Percentiles rank a stretch among this genome's conserved stretches.
Evolutionary conservation across 371 early-diverging fungal genomes (phyloP).

Genomic region (Rhizopus arrhizus): DNA sequence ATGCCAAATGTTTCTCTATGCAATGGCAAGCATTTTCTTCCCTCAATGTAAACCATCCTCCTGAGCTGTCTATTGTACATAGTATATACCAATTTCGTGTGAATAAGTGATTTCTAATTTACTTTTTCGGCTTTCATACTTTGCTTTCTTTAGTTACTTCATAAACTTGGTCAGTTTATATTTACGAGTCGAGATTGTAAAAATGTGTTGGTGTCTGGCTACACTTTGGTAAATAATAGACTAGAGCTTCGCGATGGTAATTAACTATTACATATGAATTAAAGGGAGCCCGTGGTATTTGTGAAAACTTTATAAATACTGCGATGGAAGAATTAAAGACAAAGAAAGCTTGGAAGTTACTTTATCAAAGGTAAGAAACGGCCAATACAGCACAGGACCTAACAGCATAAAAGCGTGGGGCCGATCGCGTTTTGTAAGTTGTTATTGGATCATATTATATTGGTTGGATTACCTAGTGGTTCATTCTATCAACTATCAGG

Average conservation of each 20-base stretch:
- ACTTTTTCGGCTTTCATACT: background rate
- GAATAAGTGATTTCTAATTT: background rate
- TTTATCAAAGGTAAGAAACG: constrained; percentile 10
- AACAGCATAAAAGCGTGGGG: constrained; percentile 1
- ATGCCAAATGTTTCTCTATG: background rate
- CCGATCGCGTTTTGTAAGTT: constrained; percentile 3
- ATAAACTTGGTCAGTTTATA: background rate
- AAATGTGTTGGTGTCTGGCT: constrained; percentile 2
- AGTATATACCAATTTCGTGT: background rate
- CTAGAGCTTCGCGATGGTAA: background rate
- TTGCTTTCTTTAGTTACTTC: background rate
- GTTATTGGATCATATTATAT: constrained; percentile 14
- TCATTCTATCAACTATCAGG: constrained; percentile 24
- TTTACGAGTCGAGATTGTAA: background rate
- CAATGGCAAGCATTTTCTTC: background rate
- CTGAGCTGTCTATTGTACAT: constrained; percentile 1
- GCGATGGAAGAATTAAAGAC: constrained; percentile 1
- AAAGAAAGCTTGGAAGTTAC: constrained; percentile 5
- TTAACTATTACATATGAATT: background rate
- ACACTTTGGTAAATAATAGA: background rate
- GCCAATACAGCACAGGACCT: no score
- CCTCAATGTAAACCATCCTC: background rate
- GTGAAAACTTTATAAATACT: background rate
- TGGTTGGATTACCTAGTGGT: constrained; percentile 1
- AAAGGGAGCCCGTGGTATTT: background rate